Percentiles rank a stretch among this genome's conserved stretches.
Evolutionary conservation across 805 yeast genomes (phyloP).

Genomic region (Torulaspora gathmanii): DNA sequence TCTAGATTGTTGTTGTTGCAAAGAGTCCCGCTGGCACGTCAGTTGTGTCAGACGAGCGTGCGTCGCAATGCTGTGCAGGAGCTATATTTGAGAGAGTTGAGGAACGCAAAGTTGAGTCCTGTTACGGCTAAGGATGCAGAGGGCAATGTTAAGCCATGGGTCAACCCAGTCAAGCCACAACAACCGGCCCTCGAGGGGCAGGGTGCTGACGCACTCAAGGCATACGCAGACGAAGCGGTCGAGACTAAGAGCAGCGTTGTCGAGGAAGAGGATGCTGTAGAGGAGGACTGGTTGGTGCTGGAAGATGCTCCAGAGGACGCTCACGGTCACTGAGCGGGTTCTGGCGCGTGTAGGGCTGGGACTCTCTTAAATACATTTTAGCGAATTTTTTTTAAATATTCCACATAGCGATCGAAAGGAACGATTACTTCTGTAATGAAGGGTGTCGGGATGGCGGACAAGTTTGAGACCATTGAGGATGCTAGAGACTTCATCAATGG

Average conservation of each 20-base stretch:
- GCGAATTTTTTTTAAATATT: constrained; percentile 10
- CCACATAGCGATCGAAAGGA: not conserved
- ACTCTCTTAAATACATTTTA: constrained; percentile 5
- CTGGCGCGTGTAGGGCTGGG: not conserved
- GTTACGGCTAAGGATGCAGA: constrained; percentile 69
- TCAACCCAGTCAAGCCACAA: constrained; percentile 71
- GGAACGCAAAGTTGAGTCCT: constrained; percentile 81
- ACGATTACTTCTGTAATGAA: no score
- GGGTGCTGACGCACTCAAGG: constrained; percentile 59
- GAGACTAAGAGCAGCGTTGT: constrained; percentile 51
- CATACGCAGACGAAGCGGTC: constrained; percentile 66
- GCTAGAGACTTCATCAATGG: constrained; percentile 23
- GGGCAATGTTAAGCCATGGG: constrained; percentile 77
- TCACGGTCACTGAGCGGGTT: constrained; percentile 21
- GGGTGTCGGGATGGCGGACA: constrained; percentile 1
- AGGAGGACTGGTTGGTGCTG: constrained; percentile 75
- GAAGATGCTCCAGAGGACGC: constrained; percentile 58
- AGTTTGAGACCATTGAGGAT: constrained; percentile 19
- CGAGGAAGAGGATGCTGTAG: constrained; percentile 19
- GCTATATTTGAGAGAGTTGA: constrained; percentile 79
- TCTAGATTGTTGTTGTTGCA: not conserved
- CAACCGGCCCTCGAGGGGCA: constrained; percentile 67
- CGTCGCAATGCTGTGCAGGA: constrained; percentile 64
- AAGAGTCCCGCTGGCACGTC: constrained; percentile 10
- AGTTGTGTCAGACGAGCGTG: constrained; percentile 23